phyloP scores from a whole-genome alignment of 352 stramenopile species.

The Phytopythium helicoides region DNA sequence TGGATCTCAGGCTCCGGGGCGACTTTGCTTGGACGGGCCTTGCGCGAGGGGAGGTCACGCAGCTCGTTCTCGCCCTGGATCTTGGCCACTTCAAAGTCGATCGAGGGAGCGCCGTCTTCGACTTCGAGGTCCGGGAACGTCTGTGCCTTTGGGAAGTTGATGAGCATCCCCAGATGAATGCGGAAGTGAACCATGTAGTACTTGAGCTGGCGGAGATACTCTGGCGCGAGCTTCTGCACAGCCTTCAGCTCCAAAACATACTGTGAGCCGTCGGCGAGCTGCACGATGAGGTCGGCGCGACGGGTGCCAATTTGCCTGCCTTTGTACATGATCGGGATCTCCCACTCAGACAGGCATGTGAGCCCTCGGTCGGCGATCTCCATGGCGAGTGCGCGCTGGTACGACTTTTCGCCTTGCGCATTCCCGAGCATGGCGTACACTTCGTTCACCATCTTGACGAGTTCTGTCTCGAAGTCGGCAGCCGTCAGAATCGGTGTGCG shows the following conservation, averaged over 20 bases:
- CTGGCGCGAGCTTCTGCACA: constrained; percentile 13
- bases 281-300: constrained; percentile 28
- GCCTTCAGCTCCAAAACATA: constrained; percentile 42
- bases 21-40: constrained; percentile 5
- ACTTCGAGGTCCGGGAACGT: constrained; percentile 22
- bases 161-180: constrained; percentile 29
- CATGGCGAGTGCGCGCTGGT: constrained; percentile 26
- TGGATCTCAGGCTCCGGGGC: constrained; percentile 6
- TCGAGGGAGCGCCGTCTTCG: neutral
- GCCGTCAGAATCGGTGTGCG: neutral
- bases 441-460: constrained; percentile 16
- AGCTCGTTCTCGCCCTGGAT: constrained; percentile 6
- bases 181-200: constrained; percentile 41
- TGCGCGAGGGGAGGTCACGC: neutral
- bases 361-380: constrained; percentile 26
- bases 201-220: constrained; percentile 32
- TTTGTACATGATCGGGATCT: constrained; percentile 35
- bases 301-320: constrained; percentile 21
- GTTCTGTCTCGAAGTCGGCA: constrained; percentile 4
- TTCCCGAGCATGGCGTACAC: constrained; percentile 26
- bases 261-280: constrained; percentile 15
- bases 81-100: constrained; percentile 5
- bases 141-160: constrained; percentile 37
- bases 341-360: constrained; percentile 20
- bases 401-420: constrained; percentile 36